A percentile compares a stretch with the other conserved stretches of the same genome.
Evolutionary conservation across 495 filamentous ascomycete species (phyloP).

Genomic region (Hypoxylon intermedium): DNA sequence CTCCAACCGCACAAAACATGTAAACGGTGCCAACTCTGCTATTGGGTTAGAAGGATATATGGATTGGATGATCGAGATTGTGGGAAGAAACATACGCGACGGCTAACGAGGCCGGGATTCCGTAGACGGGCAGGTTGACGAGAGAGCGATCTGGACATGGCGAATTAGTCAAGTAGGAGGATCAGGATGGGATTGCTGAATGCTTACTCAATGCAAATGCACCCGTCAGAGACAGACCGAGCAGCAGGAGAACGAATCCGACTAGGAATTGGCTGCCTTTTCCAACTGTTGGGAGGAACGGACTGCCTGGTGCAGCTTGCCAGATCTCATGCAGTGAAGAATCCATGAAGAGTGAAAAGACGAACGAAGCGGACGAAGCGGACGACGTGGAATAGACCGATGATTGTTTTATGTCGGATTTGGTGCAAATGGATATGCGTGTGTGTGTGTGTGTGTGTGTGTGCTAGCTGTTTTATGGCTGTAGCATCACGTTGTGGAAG

Average conservation of each 20-base stretch:
- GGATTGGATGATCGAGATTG: conserved; percentile 1
- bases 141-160: conserved; percentile 78
- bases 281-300: conserved; percentile 78
- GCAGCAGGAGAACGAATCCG: conserved; percentile 76
- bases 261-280: conserved; percentile 86
- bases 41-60: conserved; percentile 34
- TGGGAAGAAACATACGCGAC: conserved; percentile 73
- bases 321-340: conserved; percentile 84
- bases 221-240: conserved; percentile 70
- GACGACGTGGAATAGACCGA: neutral
- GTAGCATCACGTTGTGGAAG: conserved; percentile 14
- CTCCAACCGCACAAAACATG: conserved; percentile 97
- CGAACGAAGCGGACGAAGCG: conserved; percentile 3
- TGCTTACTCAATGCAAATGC: conserved; percentile 83
- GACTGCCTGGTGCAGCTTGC: conserved; percentile 83
- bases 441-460: too few species aligned
- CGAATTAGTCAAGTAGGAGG: conserved; percentile 10
- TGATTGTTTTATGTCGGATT: neutral
- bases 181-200: neutral
- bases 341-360: conserved; percentile 61
- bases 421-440: neutral
- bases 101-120: conserved; percentile 84
- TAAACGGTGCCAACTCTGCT: conserved; percentile 90
- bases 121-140: conserved; percentile 75
- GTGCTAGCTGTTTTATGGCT: conserved; percentile 11